These are phyloP conservation scores for Neoscytalidium dimidiatum DNA, from an alignment of 2,329 filamentous ascomycete genomes.

Conservation along the genomic window DNA sequence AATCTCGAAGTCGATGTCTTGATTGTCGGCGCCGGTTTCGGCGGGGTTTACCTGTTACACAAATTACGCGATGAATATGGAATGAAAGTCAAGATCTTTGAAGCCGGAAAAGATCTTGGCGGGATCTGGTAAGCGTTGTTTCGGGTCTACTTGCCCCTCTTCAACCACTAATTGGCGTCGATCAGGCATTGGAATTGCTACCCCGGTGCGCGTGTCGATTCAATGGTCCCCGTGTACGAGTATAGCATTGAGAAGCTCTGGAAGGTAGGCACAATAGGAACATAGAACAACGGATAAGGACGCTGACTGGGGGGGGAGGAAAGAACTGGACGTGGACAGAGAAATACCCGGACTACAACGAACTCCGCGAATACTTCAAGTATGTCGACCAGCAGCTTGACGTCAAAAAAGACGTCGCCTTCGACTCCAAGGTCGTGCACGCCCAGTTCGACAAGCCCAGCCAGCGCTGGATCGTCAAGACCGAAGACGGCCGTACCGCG, in stretches of 20 bases:
- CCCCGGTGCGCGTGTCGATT: slow-evolving; percentile 51
- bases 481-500: slow-evolving; percentile 53
- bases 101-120: slow-evolving; percentile 44
- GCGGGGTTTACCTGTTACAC: slow-evolving; percentile 45
- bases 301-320: background rate
- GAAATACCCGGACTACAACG: slow-evolving; percentile 54
- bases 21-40: slow-evolving; percentile 45
- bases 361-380: slow-evolving; percentile 61
- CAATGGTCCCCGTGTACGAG: slow-evolving; percentile 50
- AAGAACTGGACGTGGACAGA: slow-evolving; percentile 59
- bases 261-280: slow-evolving; percentile 33
- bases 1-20: slow-evolving; percentile 39
- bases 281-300: background rate
- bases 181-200: slow-evolving; percentile 46
- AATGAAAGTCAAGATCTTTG: slow-evolving; percentile 42
- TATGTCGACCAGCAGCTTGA: slow-evolving; percentile 58
- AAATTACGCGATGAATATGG: slow-evolving; percentile 42
- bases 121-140: slow-evolving; percentile 37
- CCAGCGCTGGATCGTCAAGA: slow-evolving; percentile 54
- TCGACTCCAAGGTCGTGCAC: slow-evolving; percentile 57
- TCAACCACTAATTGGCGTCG: background rate
- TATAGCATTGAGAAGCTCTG: slow-evolving; percentile 51
- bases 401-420: slow-evolving; percentile 59
- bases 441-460: slow-evolving; percentile 53
- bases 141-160: background rate